Evolutionary conservation across 768 basidiomycete species (phyloP).

Genomic region (Auriculariales sp.): DNA sequence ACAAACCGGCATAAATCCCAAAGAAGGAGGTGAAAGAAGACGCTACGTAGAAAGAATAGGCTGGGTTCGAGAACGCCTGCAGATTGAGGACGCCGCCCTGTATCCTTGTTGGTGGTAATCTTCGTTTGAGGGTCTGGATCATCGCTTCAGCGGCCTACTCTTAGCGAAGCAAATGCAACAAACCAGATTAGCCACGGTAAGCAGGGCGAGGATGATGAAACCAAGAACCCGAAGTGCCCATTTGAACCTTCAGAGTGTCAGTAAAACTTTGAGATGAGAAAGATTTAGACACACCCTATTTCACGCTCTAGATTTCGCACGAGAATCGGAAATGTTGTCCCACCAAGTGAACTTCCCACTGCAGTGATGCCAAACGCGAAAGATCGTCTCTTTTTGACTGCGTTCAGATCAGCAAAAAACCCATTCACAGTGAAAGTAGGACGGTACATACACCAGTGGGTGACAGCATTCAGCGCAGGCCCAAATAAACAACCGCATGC

Average conservation of each 20-base stretch:
- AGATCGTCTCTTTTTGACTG: constrained; percentile 4
- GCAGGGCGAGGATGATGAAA: constrained; percentile 8
- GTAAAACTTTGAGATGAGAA: too few relatives aligned
- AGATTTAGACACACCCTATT: too few relatives aligned
- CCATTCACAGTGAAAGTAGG: too few relatives aligned
- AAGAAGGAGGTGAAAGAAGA: constrained; percentile 9
- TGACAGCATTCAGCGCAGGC: constrained; percentile 11
- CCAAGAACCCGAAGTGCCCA: constrained; percentile 8
- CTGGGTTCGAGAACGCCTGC: constrained; percentile 7
- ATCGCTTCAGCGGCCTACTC: background rate
- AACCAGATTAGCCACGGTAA: constrained; percentile 12
- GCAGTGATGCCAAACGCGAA: constrained; percentile 10
- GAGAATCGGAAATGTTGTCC: constrained; percentile 15
- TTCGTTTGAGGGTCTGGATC: constrained; percentile 3
- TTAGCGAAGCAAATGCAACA: background rate
- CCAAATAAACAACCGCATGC: constrained; percentile 13
- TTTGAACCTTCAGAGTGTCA: too few relatives aligned
- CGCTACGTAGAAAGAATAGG: constrained; percentile 8
- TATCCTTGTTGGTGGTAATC: background rate
- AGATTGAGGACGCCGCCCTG: constrained; percentile 3
- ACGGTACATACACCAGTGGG: constrained; percentile 15
- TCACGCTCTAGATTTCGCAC: constrained; percentile 7
- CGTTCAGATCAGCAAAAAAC: background rate
- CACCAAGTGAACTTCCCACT: constrained; percentile 12
- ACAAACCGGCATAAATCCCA: constrained; percentile 9